phyloP scores from a whole-genome alignment of 768 basidiomycete genomes.

The Kwoniella shandongensis region DNA sequence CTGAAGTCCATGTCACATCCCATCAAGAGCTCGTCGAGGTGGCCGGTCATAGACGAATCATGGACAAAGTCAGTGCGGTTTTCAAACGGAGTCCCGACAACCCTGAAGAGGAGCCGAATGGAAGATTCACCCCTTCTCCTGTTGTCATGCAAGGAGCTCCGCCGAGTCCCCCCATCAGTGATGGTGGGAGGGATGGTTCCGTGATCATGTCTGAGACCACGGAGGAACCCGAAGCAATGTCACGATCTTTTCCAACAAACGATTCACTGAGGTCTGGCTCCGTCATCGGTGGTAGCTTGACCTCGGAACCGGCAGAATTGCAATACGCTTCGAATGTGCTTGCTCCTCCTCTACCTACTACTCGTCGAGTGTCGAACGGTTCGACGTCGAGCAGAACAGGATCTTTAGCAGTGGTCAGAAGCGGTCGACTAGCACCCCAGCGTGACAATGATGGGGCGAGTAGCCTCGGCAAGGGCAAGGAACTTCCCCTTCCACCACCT shows the following conservation, averaged over 20 bases:
- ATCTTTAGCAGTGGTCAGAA: conserved; percentile 36
- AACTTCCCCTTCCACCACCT: conserved; percentile 12
- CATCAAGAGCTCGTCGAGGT: not conserved
- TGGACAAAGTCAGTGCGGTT: conserved; percentile 34
- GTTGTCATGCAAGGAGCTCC: conserved; percentile 38
- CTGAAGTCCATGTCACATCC: conserved; percentile 31
- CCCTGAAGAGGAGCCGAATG: not conserved
- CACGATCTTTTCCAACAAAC: not conserved
- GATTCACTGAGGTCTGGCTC: not conserved
- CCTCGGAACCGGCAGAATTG: not conserved
- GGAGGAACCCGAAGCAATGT: conserved; percentile 4
- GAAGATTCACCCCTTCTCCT: no score
- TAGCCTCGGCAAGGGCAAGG: conserved; percentile 5
- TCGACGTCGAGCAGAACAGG: conserved; percentile 36
- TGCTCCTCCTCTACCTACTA: conserved; percentile 4
- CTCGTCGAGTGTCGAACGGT: conserved; percentile 26
- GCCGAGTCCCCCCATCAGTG: conserved; percentile 51
- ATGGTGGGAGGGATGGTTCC: conserved; percentile 15
- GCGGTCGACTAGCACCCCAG: conserved; percentile 26
- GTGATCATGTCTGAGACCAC: conserved; percentile 16
- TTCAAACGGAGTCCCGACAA: conserved; percentile 23
- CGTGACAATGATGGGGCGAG: conserved; percentile 9
- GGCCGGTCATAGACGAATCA: conserved; percentile 11
- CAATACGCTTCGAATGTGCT: conserved; percentile 11
- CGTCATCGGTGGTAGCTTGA: conserved; percentile 11